These are phyloP conservation scores for Coemansia sp. DNA, from an alignment of 371 early-diverging fungal species.

Conservation along the genomic window DNA sequence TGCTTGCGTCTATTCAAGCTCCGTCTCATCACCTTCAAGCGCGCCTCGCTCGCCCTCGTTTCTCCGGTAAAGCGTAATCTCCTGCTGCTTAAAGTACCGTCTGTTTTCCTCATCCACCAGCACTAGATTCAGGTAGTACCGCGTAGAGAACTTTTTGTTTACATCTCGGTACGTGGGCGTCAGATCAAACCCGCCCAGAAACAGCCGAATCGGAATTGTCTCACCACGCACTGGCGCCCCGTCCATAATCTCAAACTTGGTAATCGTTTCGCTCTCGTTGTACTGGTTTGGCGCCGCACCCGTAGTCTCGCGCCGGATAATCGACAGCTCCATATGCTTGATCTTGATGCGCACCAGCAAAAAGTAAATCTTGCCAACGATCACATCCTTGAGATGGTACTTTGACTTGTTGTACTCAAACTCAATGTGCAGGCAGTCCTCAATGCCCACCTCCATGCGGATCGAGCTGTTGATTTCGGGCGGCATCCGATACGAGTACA, in stretches of 20 bases:
- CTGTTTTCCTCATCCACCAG: conserved; percentile 97
- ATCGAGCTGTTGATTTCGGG: conserved; percentile 84
- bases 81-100: conserved; percentile 97
- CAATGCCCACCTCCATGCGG: conserved; percentile 96
- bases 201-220: conserved; percentile 95
- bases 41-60: conserved; percentile 36
- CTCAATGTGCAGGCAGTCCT: conserved; percentile 92
- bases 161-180: conserved; percentile 76
- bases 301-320: conserved; percentile 95
- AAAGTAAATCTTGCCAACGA: conserved; percentile 98
- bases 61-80: conserved; percentile 78
- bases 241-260: conserved; percentile 99
- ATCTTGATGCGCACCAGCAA: conserved; percentile 98
- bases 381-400: conserved; percentile 96
- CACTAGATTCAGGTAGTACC: conserved; percentile 95
- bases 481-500: conserved; percentile 83
- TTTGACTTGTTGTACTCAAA: conserved; percentile 93
- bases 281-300: conserved; percentile 93
- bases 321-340: conserved; percentile 97
- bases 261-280: conserved; percentile 96
- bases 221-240: conserved; percentile 97
- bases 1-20: neutral
- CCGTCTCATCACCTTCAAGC: neutral
- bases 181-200: conserved; percentile 93
- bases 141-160: conserved; percentile 95